Conservation (phyloP, 345 rosid genomes). For the Arabis hirsuta region DNA sequence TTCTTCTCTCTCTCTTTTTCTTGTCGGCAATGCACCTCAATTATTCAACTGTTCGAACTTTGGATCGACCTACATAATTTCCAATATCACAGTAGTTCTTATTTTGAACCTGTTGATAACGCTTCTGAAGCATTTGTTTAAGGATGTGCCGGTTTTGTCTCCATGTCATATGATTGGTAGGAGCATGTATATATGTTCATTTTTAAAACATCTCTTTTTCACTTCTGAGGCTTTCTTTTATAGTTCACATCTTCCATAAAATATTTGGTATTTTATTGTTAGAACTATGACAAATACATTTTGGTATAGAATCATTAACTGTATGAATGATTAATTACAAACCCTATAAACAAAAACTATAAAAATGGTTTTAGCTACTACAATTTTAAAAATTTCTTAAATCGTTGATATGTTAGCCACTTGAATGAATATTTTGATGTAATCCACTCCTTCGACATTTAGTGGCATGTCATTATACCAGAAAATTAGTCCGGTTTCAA, state of each 20-base stretch:
- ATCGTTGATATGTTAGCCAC: not conserved
- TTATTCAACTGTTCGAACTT: conserved; percentile 17
- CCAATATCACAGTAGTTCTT: not conserved
- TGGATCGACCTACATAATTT: conserved; percentile 7
- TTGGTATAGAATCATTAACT: too few relatives aligned
- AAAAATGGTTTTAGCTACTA: not conserved
- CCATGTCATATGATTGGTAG: conserved; percentile 9
- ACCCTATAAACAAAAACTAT: not conserved
- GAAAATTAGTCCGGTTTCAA: conserved; percentile 10
- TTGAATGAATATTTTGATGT: conserved; percentile 23
- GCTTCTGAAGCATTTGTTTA: not conserved
- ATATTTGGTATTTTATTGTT: not conserved
- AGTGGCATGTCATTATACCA: not conserved
- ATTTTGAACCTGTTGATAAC: not conserved
- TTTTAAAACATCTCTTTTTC: not conserved
- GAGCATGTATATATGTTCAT: not conserved
- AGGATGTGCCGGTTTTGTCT: conserved; percentile 10
- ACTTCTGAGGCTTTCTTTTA: conserved; percentile 13
- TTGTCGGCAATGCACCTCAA: conserved; percentile 34
- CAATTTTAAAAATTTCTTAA: not conserved
- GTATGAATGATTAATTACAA: too few relatives aligned
- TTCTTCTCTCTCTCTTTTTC: not conserved
- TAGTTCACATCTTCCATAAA: conserved; percentile 1
- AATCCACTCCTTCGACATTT: conserved; percentile 19
- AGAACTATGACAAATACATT: too few relatives aligned